Percentiles rank a stretch among this genome's conserved stretches.
Evolutionary conservation across 2,329 filamentous ascomycete genomes (phyloP).

Genomic region (Thielaviopsis cerberus): DNA sequence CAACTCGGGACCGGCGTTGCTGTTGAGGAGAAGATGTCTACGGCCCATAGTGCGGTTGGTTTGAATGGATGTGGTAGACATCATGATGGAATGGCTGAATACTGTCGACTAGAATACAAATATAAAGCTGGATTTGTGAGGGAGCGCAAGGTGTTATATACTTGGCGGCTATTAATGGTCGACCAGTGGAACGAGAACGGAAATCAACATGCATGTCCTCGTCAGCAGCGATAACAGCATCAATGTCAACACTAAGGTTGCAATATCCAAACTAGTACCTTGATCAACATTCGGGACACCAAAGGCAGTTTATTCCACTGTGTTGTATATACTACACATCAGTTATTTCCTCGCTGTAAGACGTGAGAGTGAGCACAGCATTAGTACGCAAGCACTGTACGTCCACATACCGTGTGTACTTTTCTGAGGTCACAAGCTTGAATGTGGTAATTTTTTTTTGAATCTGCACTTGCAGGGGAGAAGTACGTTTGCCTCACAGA

Average conservation of each 20-base stretch:
- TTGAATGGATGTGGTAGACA: neutral
- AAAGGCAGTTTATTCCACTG: neutral
- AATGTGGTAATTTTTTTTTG: neutral
- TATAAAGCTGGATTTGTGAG: neutral
- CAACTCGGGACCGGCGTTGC: neutral
- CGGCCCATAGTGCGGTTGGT: neutral
- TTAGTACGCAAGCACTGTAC: neutral
- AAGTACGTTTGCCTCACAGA: neutral
- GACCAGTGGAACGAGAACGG: neutral
- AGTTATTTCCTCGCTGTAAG: neutral
- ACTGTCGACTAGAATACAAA: neutral
- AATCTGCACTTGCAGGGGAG: neutral
- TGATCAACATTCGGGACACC: neutral
- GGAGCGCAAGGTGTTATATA: neutral
- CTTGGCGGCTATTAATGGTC: neutral
- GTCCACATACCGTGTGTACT: too few species aligned
- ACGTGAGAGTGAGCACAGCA: neutral
- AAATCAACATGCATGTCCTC: neutral
- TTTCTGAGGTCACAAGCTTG: neutral
- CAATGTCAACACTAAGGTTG: neutral
- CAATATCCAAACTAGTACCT: neutral
- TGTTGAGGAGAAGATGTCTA: neutral
- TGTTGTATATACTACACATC: neutral
- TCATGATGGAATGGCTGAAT: neutral
- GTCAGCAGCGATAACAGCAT: neutral